Base-by-base conservation (phyloP, 176 grass and related monocot species). In the sorghum (Sorghum bicolor) region DNA sequence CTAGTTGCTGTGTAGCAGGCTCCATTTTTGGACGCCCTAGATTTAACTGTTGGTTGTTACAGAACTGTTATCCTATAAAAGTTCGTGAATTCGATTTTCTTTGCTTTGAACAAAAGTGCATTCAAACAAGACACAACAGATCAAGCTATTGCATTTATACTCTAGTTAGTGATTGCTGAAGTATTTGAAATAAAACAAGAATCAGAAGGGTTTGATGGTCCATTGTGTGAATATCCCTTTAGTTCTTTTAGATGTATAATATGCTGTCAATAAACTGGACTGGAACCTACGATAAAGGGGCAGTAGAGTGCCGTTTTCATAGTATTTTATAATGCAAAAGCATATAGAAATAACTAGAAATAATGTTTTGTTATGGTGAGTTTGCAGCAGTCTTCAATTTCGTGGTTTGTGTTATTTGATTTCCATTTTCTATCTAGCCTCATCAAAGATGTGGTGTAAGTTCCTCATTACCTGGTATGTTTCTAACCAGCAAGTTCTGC, bases 351-450 rank as follows among this genome's bases (percentile, higher is more conserved):
- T 44, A 72, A 57, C n/a, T n/a, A n/a, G n/a, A n/a, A n/a, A n/a
- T n/a, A n/a, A 26, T 40, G 10, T 89, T 57, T n/a, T 62, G 36
- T 31, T 68, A 28, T 70, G 57, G 67, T 8, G 39, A 76, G 6
- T 89, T 68, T 60, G 45, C 77, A n/a, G 33, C 60, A 63, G 29
- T 28, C 34, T 50, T 82, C 63, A 63, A 29, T 70, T 68, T 15
- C 79, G 30, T 89, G n/a, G 37, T 79, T 38, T 70, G n/a, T 37
- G 43, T 64, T 76, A 82, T 17, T 81, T 83, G 55, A 60, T 44
- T 78, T 77, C 76, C 5, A 53, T 24, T 85, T 45, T 81, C 53
- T 72, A 44, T 34, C 11, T 74, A 75, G 22, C 43, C 24, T 81
- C 28, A 69, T 77, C 40, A 77, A 89, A 29, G 36, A 53, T 64